Conservation (phyloP, 495 filamentous ascomycete genomes). For the Penicillium cataractarum region DNA sequence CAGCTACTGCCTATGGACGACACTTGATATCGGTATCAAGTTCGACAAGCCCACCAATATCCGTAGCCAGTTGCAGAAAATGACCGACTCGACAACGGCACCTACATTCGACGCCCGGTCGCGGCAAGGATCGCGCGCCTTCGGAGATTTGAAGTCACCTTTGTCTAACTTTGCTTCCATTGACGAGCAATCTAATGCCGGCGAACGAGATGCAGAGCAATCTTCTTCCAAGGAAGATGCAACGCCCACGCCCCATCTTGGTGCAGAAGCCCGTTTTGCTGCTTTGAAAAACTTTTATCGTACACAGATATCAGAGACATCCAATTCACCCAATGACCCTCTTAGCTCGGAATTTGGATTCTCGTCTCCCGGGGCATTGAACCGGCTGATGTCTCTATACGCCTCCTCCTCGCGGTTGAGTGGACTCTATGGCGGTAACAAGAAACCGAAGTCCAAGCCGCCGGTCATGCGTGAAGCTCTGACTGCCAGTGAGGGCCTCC, state of each 20-base stretch:
- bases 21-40: conserved; percentile 83
- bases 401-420: conserved; percentile 56
- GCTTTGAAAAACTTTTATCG: conserved; percentile 72
- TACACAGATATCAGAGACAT: conserved; percentile 65
- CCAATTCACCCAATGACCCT: conserved; percentile 55
- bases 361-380: conserved; percentile 79
- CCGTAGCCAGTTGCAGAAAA: conserved; percentile 70
- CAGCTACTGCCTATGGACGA: conserved; percentile 89
- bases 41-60: conserved; percentile 88
- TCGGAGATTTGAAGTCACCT: conserved; percentile 45
- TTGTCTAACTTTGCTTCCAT: conserved; percentile 43
- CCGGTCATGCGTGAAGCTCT: conserved; percentile 78
- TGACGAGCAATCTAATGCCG: conserved; percentile 32
- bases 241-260: conserved; percentile 27
- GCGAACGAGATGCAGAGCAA: conserved; percentile 18
- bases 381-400: conserved; percentile 91
- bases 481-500: conserved; percentile 68
- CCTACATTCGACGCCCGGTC: conserved; percentile 30
- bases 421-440: conserved; percentile 55
- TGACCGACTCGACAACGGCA: conserved; percentile 35
- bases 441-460: conserved; percentile 68
- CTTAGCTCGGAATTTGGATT: conserved; percentile 55
- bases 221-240: conserved; percentile 23
- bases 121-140: conserved; percentile 39
- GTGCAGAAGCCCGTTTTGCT: conserved; percentile 47